A percentile compares a stretch with the other conserved stretches of the same genome.
Conservation (phyloP, 2,329 filamentous ascomycete genomes). For the Ceratocystis colombiana region DNA sequence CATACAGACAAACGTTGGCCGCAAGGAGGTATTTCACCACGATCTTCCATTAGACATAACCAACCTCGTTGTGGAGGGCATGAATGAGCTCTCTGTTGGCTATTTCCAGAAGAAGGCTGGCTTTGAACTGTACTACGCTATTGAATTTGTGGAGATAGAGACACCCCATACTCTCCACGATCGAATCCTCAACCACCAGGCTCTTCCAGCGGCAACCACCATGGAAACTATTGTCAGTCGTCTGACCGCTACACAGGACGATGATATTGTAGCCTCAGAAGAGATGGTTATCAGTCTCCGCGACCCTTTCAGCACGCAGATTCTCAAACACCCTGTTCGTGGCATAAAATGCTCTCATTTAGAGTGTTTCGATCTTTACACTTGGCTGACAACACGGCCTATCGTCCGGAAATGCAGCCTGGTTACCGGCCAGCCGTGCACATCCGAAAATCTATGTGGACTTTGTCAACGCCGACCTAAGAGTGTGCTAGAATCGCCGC, state of each 20-base stretch:
- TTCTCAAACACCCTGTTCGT: constrained; percentile 64
- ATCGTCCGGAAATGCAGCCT: constrained; percentile 35
- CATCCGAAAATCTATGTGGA: neutral
- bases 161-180: constrained; percentile 38
- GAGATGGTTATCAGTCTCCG: constrained; percentile 52
- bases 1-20: constrained; percentile 38
- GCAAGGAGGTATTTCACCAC: constrained; percentile 62
- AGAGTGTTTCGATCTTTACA: constrained; percentile 84
- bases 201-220: constrained; percentile 33
- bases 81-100: constrained; percentile 52
- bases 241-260: neutral
- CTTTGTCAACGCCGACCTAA: neutral
- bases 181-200: constrained; percentile 33
- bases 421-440: neutral
- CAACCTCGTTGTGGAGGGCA: constrained; percentile 44
- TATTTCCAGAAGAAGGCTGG: constrained; percentile 28
- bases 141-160: constrained; percentile 57
- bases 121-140: constrained; percentile 42
- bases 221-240: neutral
- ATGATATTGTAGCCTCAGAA: constrained; percentile 36
- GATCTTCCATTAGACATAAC: constrained; percentile 71
- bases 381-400: constrained; percentile 60
- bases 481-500: neutral
- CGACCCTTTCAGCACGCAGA: constrained; percentile 54
- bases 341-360: constrained; percentile 60